phyloP scores from a whole-genome alignment of 306 rosid species.

The Inga leiocalycina region DNA sequence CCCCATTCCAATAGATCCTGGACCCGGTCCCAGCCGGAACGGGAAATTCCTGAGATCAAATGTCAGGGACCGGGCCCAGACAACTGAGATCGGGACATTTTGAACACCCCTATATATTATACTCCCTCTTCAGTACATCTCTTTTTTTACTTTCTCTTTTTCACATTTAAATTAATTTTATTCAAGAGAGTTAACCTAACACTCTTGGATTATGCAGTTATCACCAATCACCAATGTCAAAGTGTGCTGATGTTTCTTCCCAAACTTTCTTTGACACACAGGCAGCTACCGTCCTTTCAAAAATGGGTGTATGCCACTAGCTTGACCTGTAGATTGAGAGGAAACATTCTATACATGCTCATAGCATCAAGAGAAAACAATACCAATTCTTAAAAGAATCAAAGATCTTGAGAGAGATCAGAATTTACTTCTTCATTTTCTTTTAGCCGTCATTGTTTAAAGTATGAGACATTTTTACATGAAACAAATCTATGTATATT shows the following conservation, averaged over 20 bases:
- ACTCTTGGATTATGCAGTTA: neutral
- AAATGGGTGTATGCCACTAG: neutral
- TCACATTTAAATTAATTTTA: too few species aligned
- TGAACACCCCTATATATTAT: too few species aligned
- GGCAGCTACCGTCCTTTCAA: neutral
- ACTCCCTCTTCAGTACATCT: neutral
- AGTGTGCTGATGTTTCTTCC: neutral
- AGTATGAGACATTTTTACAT: neutral
- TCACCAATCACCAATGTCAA: neutral
- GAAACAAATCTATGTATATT: neutral
- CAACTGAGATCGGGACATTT: too few species aligned
- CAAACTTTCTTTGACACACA: neutral
- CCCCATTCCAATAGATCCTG: too few species aligned
- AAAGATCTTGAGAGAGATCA: neutral
- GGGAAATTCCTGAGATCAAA: too few species aligned
- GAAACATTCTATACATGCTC: neutral
- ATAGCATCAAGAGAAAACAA: neutral
- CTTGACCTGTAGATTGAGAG: neutral
- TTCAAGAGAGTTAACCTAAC: neutral
- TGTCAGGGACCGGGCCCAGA: too few species aligned
- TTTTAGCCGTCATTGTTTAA: neutral
- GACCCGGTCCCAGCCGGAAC: too few species aligned
- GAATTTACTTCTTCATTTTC: neutral
- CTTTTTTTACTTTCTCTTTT: neutral
- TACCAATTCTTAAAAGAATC: neutral